Base-by-base conservation (phyloP, 352 stramenopile species). In the Pythium pectinolyticum region DNA sequence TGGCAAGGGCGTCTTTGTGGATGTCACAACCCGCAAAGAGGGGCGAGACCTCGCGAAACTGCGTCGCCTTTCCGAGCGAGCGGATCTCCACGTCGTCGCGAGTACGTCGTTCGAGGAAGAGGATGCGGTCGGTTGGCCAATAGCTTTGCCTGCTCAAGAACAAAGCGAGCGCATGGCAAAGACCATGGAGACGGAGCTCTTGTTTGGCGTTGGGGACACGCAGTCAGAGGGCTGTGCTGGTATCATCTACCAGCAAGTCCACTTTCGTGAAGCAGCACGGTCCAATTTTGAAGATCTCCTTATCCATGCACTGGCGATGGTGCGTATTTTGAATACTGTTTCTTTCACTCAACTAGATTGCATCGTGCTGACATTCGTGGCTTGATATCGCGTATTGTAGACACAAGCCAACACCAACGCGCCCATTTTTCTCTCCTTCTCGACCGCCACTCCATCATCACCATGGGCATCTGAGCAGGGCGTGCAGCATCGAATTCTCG, bases 371-470 rank as follows among this genome's bases (percentile, higher is more conserved):
- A 24, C 4, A 52, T 24, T 7, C 19, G 27, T 24, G 24, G 20
- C 45, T 68, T 58, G 57, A 72, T 64, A 30, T 54, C 30, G 0
- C 12, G 22, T 19, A 25, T 0, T 27, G 22, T 32, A 92, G 82
- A 71, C 69, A 43, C 81, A 90, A 67, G 59, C 70, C 11, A 70
- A 67, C 35, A 90, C 79, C 1, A 59, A 72, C n/a, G 78, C 70
- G 2, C 80, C 84, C 14, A 24, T 90, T 12, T 90, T 86, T 40
- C 63, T 92, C n/a, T 92, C 84, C 14, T 83, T 92, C 67, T 86
- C 45, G 56, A 58, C 10, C 43, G 24, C n/a, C 22, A 8, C 0
- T 52, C 11, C 15, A 11, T 24, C 3, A 25, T 28, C 22, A 2
- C 19, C 27, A 17, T 30, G 20, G 6, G 22, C 2, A 7, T 32